Base-by-base conservation (phyloP, 495 filamentous ascomycete species). In the Rostrohypoxylon terebratum region DNA sequence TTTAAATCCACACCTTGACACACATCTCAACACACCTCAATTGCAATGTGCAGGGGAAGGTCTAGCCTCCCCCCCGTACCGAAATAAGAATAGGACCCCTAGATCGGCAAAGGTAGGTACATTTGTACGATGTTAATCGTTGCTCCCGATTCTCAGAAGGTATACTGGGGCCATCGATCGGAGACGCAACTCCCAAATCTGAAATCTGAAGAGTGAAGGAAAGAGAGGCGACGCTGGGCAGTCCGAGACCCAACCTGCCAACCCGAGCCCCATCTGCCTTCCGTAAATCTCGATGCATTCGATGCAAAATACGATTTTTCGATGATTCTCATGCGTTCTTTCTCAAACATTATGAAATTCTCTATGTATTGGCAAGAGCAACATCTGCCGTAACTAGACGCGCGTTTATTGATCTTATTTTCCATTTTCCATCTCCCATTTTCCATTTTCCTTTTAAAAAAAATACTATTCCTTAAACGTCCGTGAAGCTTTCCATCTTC, bases 51-150 rank as follows among this genome's bases (percentile, higher is more conserved):
- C 31, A 59, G 34, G 28, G 53, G 53, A 31, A 25, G 55, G 55
- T 42, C 55, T 59, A 13, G 54, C 33, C 54, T 28, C 28, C 45
- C 33, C 54, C 51, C 28, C 45, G 42, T 38, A 53, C 45, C 47
- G 20, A 44, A 36, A 53, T 63, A 53, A 53, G 60, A 33, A 63
- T 50, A 63, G 42, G 45, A 51, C 59, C 45, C 59, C 28, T 47
- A 59, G 55, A 59, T 59, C 55, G 55, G 36, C 55, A 59, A 25
- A 59, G 55, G 34, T 59, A 59, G 55, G 34, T 59, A 59, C 55
- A 59, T 23, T 42, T 59, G 55, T 59, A 16, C 55, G 55, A 59
- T 59, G 55, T 42, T 23, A 59, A 42, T 59, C 34, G 55, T 59
- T 59, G 28, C 36, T n/a, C 25, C 38, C 55, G 55, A 59, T 59